Conservation (phyloP, 768 basidiomycete genomes). For the Phaeotremella fagi region DNA sequence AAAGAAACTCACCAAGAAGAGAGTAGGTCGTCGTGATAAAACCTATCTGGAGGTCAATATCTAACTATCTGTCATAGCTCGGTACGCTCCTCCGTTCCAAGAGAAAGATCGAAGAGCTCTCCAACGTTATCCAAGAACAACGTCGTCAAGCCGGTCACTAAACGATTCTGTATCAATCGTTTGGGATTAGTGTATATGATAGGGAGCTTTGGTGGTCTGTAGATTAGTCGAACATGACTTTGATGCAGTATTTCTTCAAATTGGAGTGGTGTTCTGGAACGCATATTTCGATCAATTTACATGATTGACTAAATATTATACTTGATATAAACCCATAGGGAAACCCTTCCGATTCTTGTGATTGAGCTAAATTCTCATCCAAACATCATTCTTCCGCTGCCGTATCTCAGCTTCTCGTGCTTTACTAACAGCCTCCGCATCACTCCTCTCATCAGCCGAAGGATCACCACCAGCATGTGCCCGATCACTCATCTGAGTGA, state of each 20-base stretch:
- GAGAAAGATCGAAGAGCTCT: slow-evolving; percentile 96
- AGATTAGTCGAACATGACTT: neutral
- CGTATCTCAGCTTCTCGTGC: slow-evolving; percentile 11
- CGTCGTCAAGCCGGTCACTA: slow-evolving; percentile 50
- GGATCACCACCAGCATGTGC: slow-evolving; percentile 32
- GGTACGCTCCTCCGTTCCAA: slow-evolving; percentile 98
- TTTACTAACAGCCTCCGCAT: slow-evolving; percentile 18
- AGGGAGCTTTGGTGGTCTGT: neutral
- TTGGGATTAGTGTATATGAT: neutral
- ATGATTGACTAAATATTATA: too few species aligned
- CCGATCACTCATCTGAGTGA: slow-evolving; percentile 26
- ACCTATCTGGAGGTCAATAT: neutral
- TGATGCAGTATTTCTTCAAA: neutral
- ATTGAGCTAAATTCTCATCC: slow-evolving; percentile 39
- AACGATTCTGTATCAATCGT: slow-evolving; percentile 6
- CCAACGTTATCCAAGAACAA: slow-evolving; percentile 65
- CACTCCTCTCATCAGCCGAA: slow-evolving; percentile 27
- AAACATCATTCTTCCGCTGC: slow-evolving; percentile 26
- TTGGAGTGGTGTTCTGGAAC: neutral
- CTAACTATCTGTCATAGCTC: slow-evolving; percentile 55
- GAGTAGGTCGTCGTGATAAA: slow-evolving; percentile 65
- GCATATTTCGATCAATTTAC: too few species aligned
- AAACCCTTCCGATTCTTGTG: too few species aligned
- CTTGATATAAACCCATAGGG: too few species aligned
- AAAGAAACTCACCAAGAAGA: slow-evolving; percentile 97